Conservation (phyloP, 1,284 basidiomycete species). For the Coriolopsis trogii region DNA sequence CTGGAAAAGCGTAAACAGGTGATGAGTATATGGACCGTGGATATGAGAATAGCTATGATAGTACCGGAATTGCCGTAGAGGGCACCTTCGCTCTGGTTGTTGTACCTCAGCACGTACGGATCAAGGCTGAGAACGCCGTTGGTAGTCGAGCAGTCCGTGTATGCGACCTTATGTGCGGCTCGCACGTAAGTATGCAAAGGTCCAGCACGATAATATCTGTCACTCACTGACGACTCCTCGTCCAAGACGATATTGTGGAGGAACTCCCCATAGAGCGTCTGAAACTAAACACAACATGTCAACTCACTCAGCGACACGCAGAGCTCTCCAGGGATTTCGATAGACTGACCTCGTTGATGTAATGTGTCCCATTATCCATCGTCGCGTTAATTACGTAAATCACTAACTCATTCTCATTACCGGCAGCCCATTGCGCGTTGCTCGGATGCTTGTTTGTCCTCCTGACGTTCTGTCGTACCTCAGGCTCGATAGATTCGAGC, state of each 20-base stretch:
- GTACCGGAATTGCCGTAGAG: conserved; percentile 62
- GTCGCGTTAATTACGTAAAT: conserved; percentile 42
- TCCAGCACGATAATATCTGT: neutral
- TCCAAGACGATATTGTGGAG: conserved; percentile 48
- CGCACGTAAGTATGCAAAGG: neutral
- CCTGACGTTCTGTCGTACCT: conserved; percentile 62
- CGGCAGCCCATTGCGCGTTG: conserved; percentile 62
- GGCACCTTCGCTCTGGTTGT: conserved; percentile 50
- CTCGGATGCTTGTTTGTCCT: conserved; percentile 60
- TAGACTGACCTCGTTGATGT: conserved; percentile 48
- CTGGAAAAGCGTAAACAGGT: conserved; percentile 18
- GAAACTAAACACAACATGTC: conserved; percentile 41
- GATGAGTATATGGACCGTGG: neutral
- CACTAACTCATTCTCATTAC: conserved; percentile 64
- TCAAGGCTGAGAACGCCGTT: conserved; percentile 58
- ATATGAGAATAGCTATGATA: neutral
- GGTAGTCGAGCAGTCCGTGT: conserved; percentile 66
- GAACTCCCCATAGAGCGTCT: conserved; percentile 56
- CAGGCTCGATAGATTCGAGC: conserved; percentile 53
- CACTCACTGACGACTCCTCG: conserved; percentile 52
- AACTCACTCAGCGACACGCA: no score
- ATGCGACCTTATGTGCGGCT: conserved; percentile 51
- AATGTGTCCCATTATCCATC: conserved; percentile 45
- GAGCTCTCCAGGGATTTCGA: neutral
- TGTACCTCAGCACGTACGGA: conserved; percentile 57